Base-by-base conservation (phyloP, 495 filamentous ascomycete genomes). In the Penicillium daleae region DNA sequence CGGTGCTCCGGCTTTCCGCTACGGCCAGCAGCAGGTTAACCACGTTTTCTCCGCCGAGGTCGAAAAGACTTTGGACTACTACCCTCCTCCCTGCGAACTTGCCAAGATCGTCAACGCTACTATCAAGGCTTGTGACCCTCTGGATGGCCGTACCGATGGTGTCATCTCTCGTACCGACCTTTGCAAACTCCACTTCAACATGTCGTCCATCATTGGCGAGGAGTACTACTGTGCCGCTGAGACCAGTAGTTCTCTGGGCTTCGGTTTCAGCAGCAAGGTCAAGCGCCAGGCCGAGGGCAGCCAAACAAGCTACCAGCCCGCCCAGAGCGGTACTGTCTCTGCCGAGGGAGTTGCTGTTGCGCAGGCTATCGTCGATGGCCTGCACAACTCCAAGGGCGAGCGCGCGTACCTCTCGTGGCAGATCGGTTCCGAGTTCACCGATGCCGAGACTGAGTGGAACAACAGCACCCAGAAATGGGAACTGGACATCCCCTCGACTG, bases 1-100 rank as follows among this genome's bases (percentile, higher is more conserved):
- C 21, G 83, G 82, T 44, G 82, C 84, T 1, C 83, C 84, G 3
- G 84, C 84, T 7, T 80, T 85, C 71, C 76, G 83, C 0, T 81
- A 75, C 55, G 74, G 69, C 10, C 78, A 81, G 54, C 78, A 83
- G 61, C 83, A 85, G 66, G 77, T 82, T 26, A 69, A 81, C 52
- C 83, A 85, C 60, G 60, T 84, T 1, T 80, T 74, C 57, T 67
- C 80, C 17, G 65, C 71, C 13, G 68, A 72, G 2, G 80, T 82
- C 7, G 80, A 84, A 63, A 60, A 80, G 54, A 80, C 77, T 10
- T 51, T 79, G 13, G 73, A 74, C 57, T 84, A 86, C 69, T 84
- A 74, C 67, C 82, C 83, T 29, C 74, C 78, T 0, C 77, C 80
- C 2, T 86, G 83, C 55, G 82, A 84, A 63, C 58, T 85, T 7